Base-by-base conservation (phyloP, 2,329 filamentous ascomycete species). In the Didymella pomorum region DNA sequence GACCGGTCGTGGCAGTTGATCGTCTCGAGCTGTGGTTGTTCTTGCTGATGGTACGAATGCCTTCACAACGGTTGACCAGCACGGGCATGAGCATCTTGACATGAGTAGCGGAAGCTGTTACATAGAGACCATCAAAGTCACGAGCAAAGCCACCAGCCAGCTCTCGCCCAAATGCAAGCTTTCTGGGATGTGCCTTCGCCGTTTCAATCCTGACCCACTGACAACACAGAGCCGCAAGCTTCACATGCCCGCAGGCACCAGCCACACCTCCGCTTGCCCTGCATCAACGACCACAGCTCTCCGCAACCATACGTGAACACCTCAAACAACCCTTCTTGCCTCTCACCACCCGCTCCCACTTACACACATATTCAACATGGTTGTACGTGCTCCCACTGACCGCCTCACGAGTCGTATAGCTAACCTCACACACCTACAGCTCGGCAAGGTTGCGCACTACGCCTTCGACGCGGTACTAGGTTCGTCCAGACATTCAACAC, bases 391-490 rank as follows among this genome's bases (percentile, higher is more conserved):
- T 16, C 53, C 18, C 12, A 25, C 37, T 4, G 8, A 18, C 28
- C 29, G 53, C 54, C 56, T 51, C 39, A 57, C 56, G 53, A 58
- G 65, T 64, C 63, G 65, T 64, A 68, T 42, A 65, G 77, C 84
- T 33, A 47, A 33, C 3, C 45, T 90, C 80, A 87, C 80, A 86
- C 78, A 44, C 86, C 83, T 82, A 81, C 89, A 97, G 94, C 85
- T 98, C 80, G 94, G 93, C 83, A 89, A 90, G 79, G 81, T 98
- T 73, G 91, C 91, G 77, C 94, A 98, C 82, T 97, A 96, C 83
- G 92, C 93, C 74, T 94, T 98, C 79, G 94, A 98, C 81, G 94
- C 94, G 65, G 92, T 98, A 69, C 87, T 98, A 71, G 83, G 92
- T 95, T 86, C 71, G 90, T 83, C 23, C 39, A 45, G 45, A 45